phyloP scores from a whole-genome alignment of 495 filamentous ascomycete genomes.

The Neurospora sp. region DNA sequence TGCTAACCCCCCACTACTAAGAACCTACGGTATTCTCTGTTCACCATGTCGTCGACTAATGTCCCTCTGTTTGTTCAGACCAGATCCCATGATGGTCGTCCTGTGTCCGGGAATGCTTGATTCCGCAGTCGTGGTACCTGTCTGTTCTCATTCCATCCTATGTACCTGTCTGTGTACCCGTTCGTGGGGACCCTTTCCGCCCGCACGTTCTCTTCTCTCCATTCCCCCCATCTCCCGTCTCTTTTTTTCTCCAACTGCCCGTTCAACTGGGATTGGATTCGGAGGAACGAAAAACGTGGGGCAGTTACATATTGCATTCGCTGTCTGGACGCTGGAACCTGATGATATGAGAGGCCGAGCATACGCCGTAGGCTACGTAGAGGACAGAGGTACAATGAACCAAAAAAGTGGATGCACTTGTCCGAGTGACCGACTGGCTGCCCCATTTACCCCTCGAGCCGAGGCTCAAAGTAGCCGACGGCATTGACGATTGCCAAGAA shows the following conservation, averaged over 20 bases:
- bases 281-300: background rate
- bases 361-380: background rate
- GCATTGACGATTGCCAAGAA: background rate
- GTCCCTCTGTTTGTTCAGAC: background rate
- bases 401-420: constrained; percentile 8
- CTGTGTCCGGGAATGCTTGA: background rate
- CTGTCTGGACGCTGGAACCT: background rate
- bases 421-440: constrained; percentile 7
- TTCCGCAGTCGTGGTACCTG: background rate
- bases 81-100: background rate
- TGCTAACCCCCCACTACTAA: background rate
- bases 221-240: background rate
- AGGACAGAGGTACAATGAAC: background rate
- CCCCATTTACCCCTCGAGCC: constrained; percentile 13
- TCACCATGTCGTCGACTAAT: background rate
- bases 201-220: background rate
- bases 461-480: constrained; percentile 16
- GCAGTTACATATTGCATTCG: background rate
- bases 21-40: background rate
- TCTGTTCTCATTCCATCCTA: background rate
- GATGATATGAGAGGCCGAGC: background rate
- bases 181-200: background rate
- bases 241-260: background rate
- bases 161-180: background rate
- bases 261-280: background rate